Evolutionary conservation across 768 basidiomycete genomes (phyloP).

Genomic region (Dentipellis sp.): DNA sequence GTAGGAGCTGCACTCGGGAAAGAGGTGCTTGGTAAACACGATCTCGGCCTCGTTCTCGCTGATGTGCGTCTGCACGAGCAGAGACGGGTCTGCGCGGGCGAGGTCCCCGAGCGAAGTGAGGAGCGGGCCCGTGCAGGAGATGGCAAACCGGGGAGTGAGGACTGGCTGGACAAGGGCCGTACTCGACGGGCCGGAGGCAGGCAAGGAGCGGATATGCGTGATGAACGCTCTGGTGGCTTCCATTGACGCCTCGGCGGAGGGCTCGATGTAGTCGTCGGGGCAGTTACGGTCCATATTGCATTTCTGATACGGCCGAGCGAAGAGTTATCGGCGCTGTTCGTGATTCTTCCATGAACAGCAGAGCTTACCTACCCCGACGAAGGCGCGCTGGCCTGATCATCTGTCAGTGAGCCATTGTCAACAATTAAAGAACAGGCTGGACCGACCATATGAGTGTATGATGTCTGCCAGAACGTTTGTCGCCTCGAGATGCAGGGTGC

Average conservation of each 20-base stretch:
- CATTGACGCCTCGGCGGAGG: conserved; percentile 49
- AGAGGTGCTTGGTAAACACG: conserved; percentile 51
- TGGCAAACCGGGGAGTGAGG: conserved; percentile 93
- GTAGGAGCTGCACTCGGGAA: conserved; percentile 58
- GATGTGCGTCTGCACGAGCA: conserved; percentile 90
- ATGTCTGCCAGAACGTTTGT: conserved; percentile 79
- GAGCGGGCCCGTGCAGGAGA: conserved; percentile 73
- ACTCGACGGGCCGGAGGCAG: conserved; percentile 32
- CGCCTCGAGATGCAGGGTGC: conserved; percentile 68
- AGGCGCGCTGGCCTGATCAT: conserved; percentile 66
- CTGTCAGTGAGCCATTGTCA: not conserved
- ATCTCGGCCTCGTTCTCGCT: conserved; percentile 78
- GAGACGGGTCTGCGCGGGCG: conserved; percentile 43
- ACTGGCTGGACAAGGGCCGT: conserved; percentile 77
- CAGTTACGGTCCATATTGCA: conserved; percentile 83
- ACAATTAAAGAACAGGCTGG: not conserved
- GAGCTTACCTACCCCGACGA: conserved; percentile 60
- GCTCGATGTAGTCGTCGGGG: conserved; percentile 63
- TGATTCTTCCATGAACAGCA: not conserved
- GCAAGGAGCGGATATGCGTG: conserved; percentile 51
- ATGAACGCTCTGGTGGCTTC: conserved; percentile 57
- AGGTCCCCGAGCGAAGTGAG: conserved; percentile 53
- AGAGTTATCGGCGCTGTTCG: not conserved
- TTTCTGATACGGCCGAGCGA: conserved; percentile 37
- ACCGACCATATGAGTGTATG: conserved; percentile 48